Evolutionary conservation across 345 rosid genomes (phyloP), one percentile per base, ranked within the genome.

Genomic region (Carallia pectinifolia): DNA sequence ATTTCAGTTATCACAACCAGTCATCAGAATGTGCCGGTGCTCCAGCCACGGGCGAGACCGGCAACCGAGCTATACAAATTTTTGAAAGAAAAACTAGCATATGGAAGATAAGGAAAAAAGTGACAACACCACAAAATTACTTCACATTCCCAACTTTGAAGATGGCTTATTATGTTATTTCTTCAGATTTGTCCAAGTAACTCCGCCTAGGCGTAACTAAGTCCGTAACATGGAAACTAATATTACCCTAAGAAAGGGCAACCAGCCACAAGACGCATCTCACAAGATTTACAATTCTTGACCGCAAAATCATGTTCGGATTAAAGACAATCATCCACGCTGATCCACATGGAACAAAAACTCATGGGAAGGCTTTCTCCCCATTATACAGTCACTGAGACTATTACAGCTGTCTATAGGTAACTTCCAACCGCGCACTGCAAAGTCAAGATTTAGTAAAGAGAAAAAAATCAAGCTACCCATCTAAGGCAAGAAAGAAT

Each of bases 271-370:
- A 27, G 52, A 53, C 53, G 53, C 19, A 60, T 36, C 73, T 79
- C 52, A 37, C 58, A 67, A 52, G 63, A 68, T 77, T 61, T 67
- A 73, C 69, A 77, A 54, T 53, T 66, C 31, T 65, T 34, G 65
- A 67, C 52, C 63, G 67, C 52, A 56, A 69, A 48, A 73, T 58
- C 37, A 38, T 12, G 39, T n/a, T 18, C 37, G n/a, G 34, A 58
- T 58, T 52, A 60, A 29, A 39, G 36, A 40, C 65, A 65, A 29
- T 60, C 56, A 62, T 68, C 30, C 58, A 33, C 36, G 31, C 13
- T 34, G 53, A 65, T 56, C 50, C 44, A 53, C 10, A 38, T 4
- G 23, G 61, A 39, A 17, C 58, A 69, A 18, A 5, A 67, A 66
- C 7, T 38, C 40, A 7, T 1, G 7, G 7, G 27, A 62, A 16